phyloP scores from a whole-genome alignment of 805 yeast genomes.

The Wickerhamomyces alni region DNA sequence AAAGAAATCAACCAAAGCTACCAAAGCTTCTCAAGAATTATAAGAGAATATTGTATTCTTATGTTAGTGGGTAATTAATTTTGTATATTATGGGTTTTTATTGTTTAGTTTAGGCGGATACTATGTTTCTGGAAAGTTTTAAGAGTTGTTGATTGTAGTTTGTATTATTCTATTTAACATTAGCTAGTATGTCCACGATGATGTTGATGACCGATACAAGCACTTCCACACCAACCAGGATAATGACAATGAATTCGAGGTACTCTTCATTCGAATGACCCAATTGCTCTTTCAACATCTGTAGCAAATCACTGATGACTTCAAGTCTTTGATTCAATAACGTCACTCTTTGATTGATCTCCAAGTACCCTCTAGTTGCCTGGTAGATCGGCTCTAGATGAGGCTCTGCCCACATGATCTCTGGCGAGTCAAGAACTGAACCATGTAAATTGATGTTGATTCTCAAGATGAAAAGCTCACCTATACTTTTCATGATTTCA shows the following conservation, averaged over 20 bases:
- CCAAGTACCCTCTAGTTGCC: constrained; percentile 92
- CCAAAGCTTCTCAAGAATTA: constrained; percentile 64
- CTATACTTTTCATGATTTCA: constrained; percentile 95
- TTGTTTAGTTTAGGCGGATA: constrained; percentile 15
- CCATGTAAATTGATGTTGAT: constrained; percentile 81
- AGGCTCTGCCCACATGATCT: constrained; percentile 98
- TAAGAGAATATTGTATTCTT: constrained; percentile 18
- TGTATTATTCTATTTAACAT: constrained; percentile 9
- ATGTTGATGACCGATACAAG: constrained; percentile 82
- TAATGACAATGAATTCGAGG: constrained; percentile 83
- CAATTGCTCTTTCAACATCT: constrained; percentile 94
- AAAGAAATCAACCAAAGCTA: constrained; percentile 54
- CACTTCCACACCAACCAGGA: constrained; percentile 88
- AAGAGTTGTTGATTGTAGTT: background rate
- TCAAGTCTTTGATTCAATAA: constrained; percentile 87
- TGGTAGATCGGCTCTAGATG: constrained; percentile 96
- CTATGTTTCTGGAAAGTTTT: constrained; percentile 13
- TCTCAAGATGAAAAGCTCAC: constrained; percentile 85
- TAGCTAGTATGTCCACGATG: constrained; percentile 47
- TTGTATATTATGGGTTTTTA: constrained; percentile 18
- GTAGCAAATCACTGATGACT: constrained; percentile 86
- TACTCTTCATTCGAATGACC: constrained; percentile 94
- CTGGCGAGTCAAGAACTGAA: constrained; percentile 91
- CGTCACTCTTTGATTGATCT: constrained; percentile 90
- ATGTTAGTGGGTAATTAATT: constrained; percentile 11